Evolutionary conservation across 345 rosid species (phyloP).

Genomic region (Luvunga scandens): DNA sequence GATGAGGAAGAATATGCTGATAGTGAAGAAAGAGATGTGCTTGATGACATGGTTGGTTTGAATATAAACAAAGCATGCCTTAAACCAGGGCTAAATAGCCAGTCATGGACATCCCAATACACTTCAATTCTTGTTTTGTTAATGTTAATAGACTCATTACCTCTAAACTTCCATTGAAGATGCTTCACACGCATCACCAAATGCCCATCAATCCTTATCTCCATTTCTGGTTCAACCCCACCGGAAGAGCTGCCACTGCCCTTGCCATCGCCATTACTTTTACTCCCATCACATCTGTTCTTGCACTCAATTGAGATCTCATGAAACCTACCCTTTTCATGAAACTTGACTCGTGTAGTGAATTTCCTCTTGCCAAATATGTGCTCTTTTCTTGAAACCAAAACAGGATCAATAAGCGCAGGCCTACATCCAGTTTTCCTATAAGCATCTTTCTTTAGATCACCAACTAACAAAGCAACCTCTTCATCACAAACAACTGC

Average conservation of each 20-base stretch:
- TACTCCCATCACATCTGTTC: conserved; percentile 18
- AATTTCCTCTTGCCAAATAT: conserved; percentile 66
- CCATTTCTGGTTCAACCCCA: conserved; percentile 61
- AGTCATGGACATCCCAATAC: conserved; percentile 79
- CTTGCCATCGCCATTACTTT: neutral
- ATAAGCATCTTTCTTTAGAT: conserved; percentile 72
- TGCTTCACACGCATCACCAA: conserved; percentile 60
- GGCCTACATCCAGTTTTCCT: conserved; percentile 66
- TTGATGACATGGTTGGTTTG: conserved; percentile 41
- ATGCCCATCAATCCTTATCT: conserved; percentile 60
- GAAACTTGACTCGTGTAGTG: conserved; percentile 45
- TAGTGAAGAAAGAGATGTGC: conserved; percentile 13
- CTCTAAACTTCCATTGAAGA: conserved; percentile 81
- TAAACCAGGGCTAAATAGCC: conserved; percentile 67
- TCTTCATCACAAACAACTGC: conserved; percentile 81
- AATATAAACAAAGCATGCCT: conserved; percentile 67
- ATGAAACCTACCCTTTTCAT: conserved; percentile 47
- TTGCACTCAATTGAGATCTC: conserved; percentile 67
- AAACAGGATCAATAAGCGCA: conserved; percentile 56
- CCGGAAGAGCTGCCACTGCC: conserved; percentile 2
- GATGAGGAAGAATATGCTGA: conserved; percentile 26
- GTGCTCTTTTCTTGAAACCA: conserved; percentile 68
- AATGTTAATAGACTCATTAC: conserved; percentile 53
- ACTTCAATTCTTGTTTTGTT: conserved; percentile 55
- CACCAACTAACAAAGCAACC: conserved; percentile 76